These are phyloP conservation scores for Cucurbita moschata DNA, from an alignment of 306 rosid genomes.

Conservation along the genomic window DNA sequence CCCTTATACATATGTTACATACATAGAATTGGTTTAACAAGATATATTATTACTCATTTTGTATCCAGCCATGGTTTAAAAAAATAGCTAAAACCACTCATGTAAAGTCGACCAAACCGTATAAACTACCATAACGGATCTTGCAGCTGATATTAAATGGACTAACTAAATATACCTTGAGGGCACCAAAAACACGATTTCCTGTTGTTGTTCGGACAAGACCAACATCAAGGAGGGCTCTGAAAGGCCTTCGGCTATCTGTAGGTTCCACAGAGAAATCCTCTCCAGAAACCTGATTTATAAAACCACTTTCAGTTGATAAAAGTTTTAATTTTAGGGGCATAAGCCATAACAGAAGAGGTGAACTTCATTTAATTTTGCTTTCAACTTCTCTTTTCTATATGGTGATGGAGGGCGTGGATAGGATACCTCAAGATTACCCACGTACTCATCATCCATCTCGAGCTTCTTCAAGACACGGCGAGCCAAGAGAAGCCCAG, in stretches of 20 bases:
- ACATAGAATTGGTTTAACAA: background rate
- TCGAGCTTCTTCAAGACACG: constrained; percentile 59
- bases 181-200: constrained; percentile 80
- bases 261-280: constrained; percentile 85
- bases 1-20: background rate
- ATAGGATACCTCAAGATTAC: constrained; percentile 69
- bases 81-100: background rate
- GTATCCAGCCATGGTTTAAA: background rate
- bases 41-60: background rate
- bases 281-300: constrained; percentile 59
- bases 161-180: constrained; percentile 25
- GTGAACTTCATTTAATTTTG: background rate
- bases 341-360: background rate
- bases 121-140: background rate
- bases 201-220: constrained; percentile 73
- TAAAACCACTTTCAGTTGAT: background rate
- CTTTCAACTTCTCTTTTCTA: background rate
- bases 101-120: background rate
- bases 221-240: constrained; percentile 94
- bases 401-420: no score
- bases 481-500: constrained; percentile 91
- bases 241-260: constrained; percentile 83
- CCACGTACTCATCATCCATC: constrained; percentile 71
- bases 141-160: background rate
- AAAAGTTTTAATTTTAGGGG: background rate